These are phyloP conservation scores for Moesziomyces antarcticus DNA, from an alignment of 1,284 basidiomycete species.

Conservation along the genomic window DNA sequence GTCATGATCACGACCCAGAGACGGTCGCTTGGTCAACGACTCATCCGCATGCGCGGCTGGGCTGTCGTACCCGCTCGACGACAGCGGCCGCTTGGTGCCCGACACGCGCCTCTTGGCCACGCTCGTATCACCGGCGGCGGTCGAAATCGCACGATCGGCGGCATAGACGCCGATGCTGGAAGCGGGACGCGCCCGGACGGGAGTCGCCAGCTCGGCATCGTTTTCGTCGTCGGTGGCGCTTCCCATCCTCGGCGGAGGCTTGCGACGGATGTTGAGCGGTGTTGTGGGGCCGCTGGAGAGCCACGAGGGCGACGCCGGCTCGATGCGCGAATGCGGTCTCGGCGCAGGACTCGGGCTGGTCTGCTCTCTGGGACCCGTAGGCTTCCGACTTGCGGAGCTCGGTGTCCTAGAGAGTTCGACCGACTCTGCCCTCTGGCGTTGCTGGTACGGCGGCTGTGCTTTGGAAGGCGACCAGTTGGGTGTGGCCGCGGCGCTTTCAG, in stretches of 20 bases:
- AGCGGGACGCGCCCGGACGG: conserved; percentile 13
- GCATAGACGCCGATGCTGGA: conserved; percentile 20
- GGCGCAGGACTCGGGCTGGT: conserved; percentile 29
- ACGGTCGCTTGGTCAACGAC: conserved; percentile 28
- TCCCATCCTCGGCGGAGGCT: conserved; percentile 19
- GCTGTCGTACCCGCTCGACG: conserved; percentile 8
- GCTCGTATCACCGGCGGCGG: not conserved
- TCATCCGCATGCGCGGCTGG: conserved; percentile 6
- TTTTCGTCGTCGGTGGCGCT: conserved; percentile 1
- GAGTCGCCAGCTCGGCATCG: conserved; percentile 6
- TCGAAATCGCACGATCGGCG: not conserved
- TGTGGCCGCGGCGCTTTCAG: conserved; percentile 26
- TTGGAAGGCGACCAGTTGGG: conserved; percentile 21
- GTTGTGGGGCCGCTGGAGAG: conserved; percentile 25
- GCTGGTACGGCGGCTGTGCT: conserved; percentile 24
- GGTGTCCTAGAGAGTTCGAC: conserved; percentile 41
- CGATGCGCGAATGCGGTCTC: not conserved
- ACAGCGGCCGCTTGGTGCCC: conserved; percentile 25
- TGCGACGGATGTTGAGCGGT: conserved; percentile 42
- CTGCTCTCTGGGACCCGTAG: conserved; percentile 41
- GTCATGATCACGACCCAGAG: conserved; percentile 11
- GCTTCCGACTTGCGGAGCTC: conserved; percentile 46
- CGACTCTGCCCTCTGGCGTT: conserved; percentile 33
- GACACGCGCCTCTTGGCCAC: conserved; percentile 20
- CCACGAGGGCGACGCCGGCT: conserved; percentile 21